Percentiles rank a stretch among this genome's conserved stretches.
Evolutionary conservation across 129 eudicot species (phyloP).

Genomic region (Arctium minus): DNA sequence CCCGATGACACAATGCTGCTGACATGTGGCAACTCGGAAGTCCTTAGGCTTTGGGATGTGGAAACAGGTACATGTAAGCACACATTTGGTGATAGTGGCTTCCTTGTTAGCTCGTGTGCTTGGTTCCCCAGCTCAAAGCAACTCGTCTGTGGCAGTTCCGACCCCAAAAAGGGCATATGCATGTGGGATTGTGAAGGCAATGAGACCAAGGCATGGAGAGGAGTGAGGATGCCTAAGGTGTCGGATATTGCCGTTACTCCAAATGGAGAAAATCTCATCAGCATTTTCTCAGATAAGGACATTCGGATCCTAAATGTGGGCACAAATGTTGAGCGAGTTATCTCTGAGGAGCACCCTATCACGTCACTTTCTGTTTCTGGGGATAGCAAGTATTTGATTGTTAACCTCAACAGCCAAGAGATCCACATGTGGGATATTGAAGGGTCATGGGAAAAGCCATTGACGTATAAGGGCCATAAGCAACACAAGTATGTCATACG

Average conservation of each 20-base stretch:
- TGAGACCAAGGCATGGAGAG: conserved; percentile 84
- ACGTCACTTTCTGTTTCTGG: conserved; percentile 80
- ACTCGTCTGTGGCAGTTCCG: conserved; percentile 87
- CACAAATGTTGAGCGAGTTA: conserved; percentile 64
- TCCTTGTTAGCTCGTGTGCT: conserved; percentile 84
- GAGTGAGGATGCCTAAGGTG: conserved; percentile 81
- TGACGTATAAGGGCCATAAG: conserved; percentile 66
- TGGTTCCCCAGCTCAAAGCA: conserved; percentile 86
- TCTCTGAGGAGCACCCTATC: conserved; percentile 65
- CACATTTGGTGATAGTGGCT: conserved; percentile 61
- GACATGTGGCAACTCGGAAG: conserved; percentile 86
- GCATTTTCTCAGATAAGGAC: conserved; percentile 66
- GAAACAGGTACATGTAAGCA: conserved; percentile 81
- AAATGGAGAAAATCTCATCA: conserved; percentile 69
- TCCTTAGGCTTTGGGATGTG: conserved; percentile 82
- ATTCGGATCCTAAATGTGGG: conserved; percentile 64
- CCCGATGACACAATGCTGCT: conserved; percentile 88
- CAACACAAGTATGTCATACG: conserved; percentile 83
- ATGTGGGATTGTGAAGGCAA: conserved; percentile 92
- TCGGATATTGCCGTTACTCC: conserved; percentile 86
- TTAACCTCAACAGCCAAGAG: conserved; percentile 84
- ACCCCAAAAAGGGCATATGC: conserved; percentile 75
- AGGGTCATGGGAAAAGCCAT: conserved; percentile 54
- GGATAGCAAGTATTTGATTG: conserved; percentile 64
- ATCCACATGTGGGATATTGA: conserved; percentile 94